phyloP scores from a whole-genome alignment of 768 basidiomycete species.

The Cystofilobasidium bisporidii region DNA sequence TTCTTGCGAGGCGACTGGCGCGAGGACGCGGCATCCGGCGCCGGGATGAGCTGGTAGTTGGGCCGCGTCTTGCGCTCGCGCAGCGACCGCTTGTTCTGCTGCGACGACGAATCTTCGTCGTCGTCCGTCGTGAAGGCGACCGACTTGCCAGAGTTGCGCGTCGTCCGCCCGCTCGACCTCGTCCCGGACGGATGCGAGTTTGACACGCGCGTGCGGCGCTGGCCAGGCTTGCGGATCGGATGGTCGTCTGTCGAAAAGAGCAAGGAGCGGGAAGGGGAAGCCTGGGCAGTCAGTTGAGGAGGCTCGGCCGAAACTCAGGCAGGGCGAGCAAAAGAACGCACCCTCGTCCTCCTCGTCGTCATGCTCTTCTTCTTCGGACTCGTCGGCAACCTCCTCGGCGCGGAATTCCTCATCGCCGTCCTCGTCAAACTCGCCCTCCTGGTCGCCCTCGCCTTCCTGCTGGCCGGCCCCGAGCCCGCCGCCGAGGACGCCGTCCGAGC shows the following conservation, averaged over 20 bases:
- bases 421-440: background rate
- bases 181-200: background rate
- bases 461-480: background rate
- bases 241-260: background rate
- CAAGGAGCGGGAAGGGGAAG: too few species aligned
- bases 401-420: background rate
- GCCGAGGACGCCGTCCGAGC: slow-evolving; percentile 1
- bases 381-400: background rate
- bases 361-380: background rate
- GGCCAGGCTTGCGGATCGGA: background rate
- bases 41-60: slow-evolving; percentile 24
- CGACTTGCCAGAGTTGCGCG: background rate
- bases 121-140: slow-evolving; percentile 4
- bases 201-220: background rate
- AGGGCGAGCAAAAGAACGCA: background rate
- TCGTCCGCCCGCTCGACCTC: slow-evolving; percentile 12
- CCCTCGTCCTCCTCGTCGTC: slow-evolving; percentile 10
- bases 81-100: slow-evolving; percentile 10
- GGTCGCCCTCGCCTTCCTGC: background rate
- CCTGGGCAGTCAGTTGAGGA: too few species aligned
- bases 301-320: background rate
- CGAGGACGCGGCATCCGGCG: slow-evolving; percentile 1
- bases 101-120: slow-evolving; percentile 4
- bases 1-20: slow-evolving; percentile 2
- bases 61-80: slow-evolving; percentile 26